A percentile compares a stretch with the other conserved stretches of the same genome.
Conservation (phyloP, 2,329 filamentous ascomycete genomes). For the Dendrostoma leiphaemia region DNA sequence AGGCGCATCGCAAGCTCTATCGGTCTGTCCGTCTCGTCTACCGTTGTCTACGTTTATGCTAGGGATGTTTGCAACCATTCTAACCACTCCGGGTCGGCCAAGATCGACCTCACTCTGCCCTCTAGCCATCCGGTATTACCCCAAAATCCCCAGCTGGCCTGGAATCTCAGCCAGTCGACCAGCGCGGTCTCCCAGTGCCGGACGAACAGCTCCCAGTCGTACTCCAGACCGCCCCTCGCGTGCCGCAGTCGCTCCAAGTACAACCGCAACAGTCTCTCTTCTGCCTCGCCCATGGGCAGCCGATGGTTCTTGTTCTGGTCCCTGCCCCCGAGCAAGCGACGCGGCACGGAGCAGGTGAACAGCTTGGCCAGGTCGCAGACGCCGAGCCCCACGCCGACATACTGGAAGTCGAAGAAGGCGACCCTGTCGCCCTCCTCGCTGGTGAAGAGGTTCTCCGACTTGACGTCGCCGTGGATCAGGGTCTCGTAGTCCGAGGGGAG, state of each 20-base stretch:
- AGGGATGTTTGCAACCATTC: too few species aligned
- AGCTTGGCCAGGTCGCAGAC: constrained; percentile 66
- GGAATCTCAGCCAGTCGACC: constrained; percentile 65
- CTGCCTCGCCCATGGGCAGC: constrained; percentile 49
- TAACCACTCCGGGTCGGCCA: constrained; percentile 40
- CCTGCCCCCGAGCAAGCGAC: constrained; percentile 44
- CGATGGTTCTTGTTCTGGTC: constrained; percentile 23
- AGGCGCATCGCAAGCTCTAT: too few species aligned
- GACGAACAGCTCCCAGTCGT: constrained; percentile 52
- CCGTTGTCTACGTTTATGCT: neutral
- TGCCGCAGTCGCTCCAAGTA: constrained; percentile 43
- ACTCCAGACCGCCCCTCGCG: constrained; percentile 34
- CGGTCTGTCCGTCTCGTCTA: neutral
- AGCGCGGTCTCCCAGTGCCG: constrained; percentile 66
- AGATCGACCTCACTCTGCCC: constrained; percentile 49
- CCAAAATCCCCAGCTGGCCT: constrained; percentile 62
- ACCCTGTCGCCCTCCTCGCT: constrained; percentile 46
- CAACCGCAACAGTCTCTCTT: constrained; percentile 46
- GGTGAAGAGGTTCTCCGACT: constrained; percentile 67
- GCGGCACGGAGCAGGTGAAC: constrained; percentile 63
- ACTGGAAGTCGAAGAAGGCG: constrained; percentile 70
- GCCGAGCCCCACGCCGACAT: constrained; percentile 61
- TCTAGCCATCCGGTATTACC: constrained; percentile 59
- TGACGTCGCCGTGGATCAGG: constrained; percentile 67
- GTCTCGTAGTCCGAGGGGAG: constrained; percentile 43